Conservation (phyloP, 176 grass and related monocot species). For the Avena insularis region DNA sequence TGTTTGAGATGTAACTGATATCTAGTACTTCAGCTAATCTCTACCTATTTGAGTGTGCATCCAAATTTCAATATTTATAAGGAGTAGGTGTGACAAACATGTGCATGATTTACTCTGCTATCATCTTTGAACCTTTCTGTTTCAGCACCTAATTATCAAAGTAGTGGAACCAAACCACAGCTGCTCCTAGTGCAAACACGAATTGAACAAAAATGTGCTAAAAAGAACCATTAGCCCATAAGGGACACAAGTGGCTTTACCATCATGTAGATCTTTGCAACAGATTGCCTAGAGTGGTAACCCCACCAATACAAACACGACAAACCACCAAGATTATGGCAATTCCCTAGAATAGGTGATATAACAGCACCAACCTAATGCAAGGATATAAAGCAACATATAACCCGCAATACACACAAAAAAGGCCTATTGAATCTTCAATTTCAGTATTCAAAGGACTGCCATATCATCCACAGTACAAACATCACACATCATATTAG, state of each 20-base stretch:
- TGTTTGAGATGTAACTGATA: neutral
- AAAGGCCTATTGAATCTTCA: neutral
- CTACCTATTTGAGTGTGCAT: neutral
- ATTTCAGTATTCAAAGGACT: conserved; percentile 22
- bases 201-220: neutral
- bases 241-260: conserved; percentile 16
- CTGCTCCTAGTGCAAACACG: neutral
- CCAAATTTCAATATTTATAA: neutral
- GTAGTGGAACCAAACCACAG: conserved; percentile 20
- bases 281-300: neutral
- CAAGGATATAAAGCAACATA: neutral
- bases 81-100: neutral
- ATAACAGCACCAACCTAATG: neutral
- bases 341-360: neutral
- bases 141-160: neutral
- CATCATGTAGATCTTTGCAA: conserved; percentile 8
- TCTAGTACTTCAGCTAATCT: conserved; percentile 20
- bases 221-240: neutral
- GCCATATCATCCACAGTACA: neutral
- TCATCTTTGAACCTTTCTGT: neutral
- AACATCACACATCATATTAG: neutral
- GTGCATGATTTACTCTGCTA: neutral
- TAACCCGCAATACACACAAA: neutral
- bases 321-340: neutral
- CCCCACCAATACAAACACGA: neutral